Base-by-base conservation (phyloP, 2,329 filamentous ascomycete species). In the Nannizziopsis arthrosporioides region DNA sequence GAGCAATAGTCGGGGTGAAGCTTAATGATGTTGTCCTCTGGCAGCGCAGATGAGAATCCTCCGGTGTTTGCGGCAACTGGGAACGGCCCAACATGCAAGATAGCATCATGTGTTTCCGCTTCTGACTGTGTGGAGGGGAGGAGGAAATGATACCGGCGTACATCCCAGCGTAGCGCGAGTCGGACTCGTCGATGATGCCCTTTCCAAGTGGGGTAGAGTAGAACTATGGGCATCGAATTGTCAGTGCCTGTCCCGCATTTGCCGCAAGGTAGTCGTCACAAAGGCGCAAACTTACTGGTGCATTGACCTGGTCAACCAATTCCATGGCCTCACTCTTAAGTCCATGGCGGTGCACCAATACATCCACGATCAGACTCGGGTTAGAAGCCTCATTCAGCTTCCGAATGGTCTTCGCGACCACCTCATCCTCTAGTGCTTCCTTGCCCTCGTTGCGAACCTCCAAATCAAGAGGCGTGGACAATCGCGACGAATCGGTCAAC, bases 361-460 rank as follows among this genome's bases (percentile, higher is more conserved):
- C 44, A 42, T 54, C 50, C 2, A 54, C 39, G n/a, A 53, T 27
- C 15, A 53, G 32, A 27, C 49, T 43, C 14, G 52, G 52, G 14
- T 50, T 49, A 17, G 43, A 44, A 1, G 52, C 52, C 32, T 53
- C 43, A 14, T 48, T 38, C 12, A 53, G 37, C n/a, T 42, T 27
- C 31, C 39, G 34, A 7, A 52, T 31, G 31, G 52, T 37, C 30
- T 49, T 47, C 12, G 46, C 41, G 4, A 54, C 47, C 31, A 54
- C 50, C 44, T 53, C 49, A 19, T 53, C 50, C 41, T 53, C 52
- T n/a, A 50, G 42, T 43, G 43, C 41, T 38, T 53, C 52, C 17
- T 37, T 50, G 7, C 52, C 49, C 9, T 46, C 36, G 12, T 53
- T 53, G 17, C 34, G 10, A 17, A 53, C 35, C 15, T 46, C 39